Base-by-base conservation (phyloP, 1,139 yeast genomes). In the Sugiyamaella sp. region DNA sequence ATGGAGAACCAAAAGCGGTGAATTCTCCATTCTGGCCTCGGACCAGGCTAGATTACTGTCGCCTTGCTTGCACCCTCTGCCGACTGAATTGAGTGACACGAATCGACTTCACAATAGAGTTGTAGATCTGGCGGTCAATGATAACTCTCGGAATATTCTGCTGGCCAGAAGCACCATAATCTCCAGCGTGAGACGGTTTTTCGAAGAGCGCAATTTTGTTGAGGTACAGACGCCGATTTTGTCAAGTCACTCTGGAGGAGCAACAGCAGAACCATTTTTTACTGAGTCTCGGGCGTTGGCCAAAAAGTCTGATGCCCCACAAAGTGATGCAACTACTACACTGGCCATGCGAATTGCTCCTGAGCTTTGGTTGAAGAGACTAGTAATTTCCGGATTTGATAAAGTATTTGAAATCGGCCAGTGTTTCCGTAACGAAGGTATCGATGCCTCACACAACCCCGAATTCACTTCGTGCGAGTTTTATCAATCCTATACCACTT, bases 381-480 rank as follows among this genome's bases (percentile, higher is more conserved):
- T 93, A 54, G 80, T 90, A 1, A 82, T 91, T 41, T 78, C 88
- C 3, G 99, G 99, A 1, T 82, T 91, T 64, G 96, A 90, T 59
- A 81, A 80, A 61, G 84, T 93, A 4, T 93, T 82, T 71, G 99
- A 93, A 66, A 81, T 93, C 47, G 98, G 98, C 0, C 80, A 80
- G 53, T 84, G 80, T 48, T 93, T 91, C 68, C 76, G 99, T 60
- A 93, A 93, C 66, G 99, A 93, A 71, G 97, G 98, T 3, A 78
- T 91, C 45, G 98, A 93, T 68, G 79, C 85, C 54, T 89, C 97
- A 1, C 99, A 93, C 68, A 93, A 93, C 73, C 97, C 97, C 0
- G 99, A 93, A 69, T 93, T 91, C 66, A 85, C 96, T 14, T 83
- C 93, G 10, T 90, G 97, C 73, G 99, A 93, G 70, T 90, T 91